phyloP scores from a whole-genome alignment of 306 rosid genomes.

The Benincasa hispida region DNA sequence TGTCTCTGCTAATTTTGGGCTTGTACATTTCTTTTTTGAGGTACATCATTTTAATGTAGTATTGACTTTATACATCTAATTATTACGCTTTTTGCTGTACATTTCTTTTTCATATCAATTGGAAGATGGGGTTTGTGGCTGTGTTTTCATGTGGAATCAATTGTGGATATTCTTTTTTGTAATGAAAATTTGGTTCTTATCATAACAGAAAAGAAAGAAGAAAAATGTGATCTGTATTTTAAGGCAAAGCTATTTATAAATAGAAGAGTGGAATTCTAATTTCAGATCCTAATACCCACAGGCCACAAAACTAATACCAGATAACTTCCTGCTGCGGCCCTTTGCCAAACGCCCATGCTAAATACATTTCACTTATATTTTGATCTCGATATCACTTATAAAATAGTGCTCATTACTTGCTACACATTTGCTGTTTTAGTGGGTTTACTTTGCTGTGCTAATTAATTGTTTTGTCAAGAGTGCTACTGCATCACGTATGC shows the following conservation, averaged over 20 bases:
- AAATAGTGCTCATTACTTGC: background rate
- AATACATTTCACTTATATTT: background rate
- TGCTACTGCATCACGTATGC: background rate
- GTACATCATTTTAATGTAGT: background rate
- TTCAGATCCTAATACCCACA: background rate
- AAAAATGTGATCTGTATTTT: background rate
- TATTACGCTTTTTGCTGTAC: background rate
- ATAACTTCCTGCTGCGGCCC: background rate
- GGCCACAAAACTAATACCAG: background rate
- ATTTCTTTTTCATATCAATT: background rate
- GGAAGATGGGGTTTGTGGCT: background rate
- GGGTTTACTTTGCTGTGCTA: background rate
- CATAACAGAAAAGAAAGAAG: background rate
- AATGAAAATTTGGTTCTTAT: background rate
- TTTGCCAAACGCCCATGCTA: background rate
- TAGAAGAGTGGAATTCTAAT: background rate
- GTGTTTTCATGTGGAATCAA: background rate
- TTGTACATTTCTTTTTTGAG: background rate
- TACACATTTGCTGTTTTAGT: background rate
- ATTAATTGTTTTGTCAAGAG: background rate
- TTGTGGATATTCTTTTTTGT: background rate
- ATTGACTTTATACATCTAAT: background rate
- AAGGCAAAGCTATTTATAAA: background rate
- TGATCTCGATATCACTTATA: background rate
- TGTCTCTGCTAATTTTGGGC: background rate